These are phyloP conservation scores for Kuraishia capsulata DNA, from an alignment of 805 yeast species.

Conservation along the genomic window DNA sequence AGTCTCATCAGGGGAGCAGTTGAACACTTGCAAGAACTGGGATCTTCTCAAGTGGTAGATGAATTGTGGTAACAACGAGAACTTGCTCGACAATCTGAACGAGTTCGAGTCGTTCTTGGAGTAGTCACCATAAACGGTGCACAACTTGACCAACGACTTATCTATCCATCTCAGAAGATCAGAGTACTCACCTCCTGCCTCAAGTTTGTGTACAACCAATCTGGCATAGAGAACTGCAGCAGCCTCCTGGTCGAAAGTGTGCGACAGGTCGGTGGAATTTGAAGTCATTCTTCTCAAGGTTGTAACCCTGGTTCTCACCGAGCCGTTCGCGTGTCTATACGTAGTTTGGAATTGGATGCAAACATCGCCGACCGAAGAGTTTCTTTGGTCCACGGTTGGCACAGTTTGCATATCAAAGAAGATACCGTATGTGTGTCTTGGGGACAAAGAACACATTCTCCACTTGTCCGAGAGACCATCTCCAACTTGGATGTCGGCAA, in stretches of 20 bases:
- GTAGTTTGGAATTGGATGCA: conserved; percentile 74
- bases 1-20: conserved; percentile 98
- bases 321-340: conserved; percentile 93
- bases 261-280: conserved; percentile 37
- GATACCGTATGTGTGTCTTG: conserved; percentile 80
- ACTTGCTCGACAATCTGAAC: conserved; percentile 76
- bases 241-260: conserved; percentile 94
- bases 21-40: conserved; percentile 91
- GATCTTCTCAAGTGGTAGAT: conserved; percentile 93
- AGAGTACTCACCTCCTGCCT: conserved; percentile 64
- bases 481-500: conserved; percentile 90
- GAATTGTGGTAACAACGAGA: conserved; percentile 89
- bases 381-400: conserved; percentile 34
- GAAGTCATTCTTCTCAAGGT: conserved; percentile 58
- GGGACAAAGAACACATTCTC: conserved; percentile 77
- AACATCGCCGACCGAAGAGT: conserved; percentile 24
- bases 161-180: conserved; percentile 94
- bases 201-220: conserved; percentile 80
- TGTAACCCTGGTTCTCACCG: conserved; percentile 82
- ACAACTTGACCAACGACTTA: conserved; percentile 78
- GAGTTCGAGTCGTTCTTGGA: conserved; percentile 76
- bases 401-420: conserved; percentile 73
- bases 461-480: conserved; percentile 88
- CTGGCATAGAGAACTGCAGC: conserved; percentile 93
- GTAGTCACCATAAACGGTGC: conserved; percentile 91